phyloP scores from a whole-genome alignment of 768 basidiomycete species.

The Lactifluus hygrophoroides region DNA sequence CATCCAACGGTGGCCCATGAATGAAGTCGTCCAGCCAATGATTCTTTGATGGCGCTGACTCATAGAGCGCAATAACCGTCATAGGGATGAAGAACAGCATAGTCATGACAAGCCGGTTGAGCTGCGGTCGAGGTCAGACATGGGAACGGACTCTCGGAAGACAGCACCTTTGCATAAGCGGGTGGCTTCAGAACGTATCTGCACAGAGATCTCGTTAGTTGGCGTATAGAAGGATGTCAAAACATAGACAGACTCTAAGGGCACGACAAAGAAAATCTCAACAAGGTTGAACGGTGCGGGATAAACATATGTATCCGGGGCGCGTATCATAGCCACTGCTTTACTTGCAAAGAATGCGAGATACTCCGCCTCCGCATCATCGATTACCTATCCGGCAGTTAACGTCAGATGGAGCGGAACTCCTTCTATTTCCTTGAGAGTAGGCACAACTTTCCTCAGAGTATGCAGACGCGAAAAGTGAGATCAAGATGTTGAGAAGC shows the following conservation, averaged over 20 bases:
- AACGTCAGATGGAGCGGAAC: neutral
- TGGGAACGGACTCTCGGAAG: constrained; percentile 6
- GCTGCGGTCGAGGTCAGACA: constrained; percentile 28
- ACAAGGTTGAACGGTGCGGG: constrained; percentile 91
- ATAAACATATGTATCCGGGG: constrained; percentile 78
- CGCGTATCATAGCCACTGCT: constrained; percentile 76
- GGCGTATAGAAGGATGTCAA: neutral
- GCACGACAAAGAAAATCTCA: constrained; percentile 71
- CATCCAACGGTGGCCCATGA: constrained; percentile 41
- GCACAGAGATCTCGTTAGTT: neutral
- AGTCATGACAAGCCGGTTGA: constrained; percentile 75
- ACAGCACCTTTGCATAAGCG: constrained; percentile 49
- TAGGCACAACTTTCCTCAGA: constrained; percentile 52
- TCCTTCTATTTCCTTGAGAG: neutral
- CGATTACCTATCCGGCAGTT: constrained; percentile 49
- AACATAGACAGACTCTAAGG: constrained; percentile 70
- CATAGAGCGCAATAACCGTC: constrained; percentile 62
- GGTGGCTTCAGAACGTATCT: constrained; percentile 3
- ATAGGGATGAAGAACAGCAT: constrained; percentile 78
- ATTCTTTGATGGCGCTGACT: constrained; percentile 46
- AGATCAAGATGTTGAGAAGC: constrained; percentile 88
- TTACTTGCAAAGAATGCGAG: constrained; percentile 86
- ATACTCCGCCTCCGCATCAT: constrained; percentile 84
- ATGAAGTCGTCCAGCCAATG: constrained; percentile 68
- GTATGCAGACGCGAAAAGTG: constrained; percentile 91